These are phyloP conservation scores for Torrubiellomyces zombiae DNA, from an alignment of 2,329 filamentous ascomycete genomes.

Conservation along the genomic window DNA sequence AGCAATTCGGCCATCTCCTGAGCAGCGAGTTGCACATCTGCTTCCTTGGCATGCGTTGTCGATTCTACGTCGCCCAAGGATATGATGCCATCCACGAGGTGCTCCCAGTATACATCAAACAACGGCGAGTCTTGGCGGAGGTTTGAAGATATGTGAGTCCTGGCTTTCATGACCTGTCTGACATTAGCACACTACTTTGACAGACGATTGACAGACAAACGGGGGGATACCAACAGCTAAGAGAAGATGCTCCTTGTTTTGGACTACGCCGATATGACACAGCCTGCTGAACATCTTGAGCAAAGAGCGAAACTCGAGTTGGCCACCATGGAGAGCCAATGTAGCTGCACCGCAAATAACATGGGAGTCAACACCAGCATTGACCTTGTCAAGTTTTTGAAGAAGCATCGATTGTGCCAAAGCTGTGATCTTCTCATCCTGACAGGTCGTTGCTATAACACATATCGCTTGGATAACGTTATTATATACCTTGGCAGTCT, in stretches of 20 bases:
- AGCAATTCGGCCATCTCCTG: conserved; percentile 78
- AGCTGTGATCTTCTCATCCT: conserved; percentile 83
- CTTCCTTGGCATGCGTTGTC: conserved; percentile 53
- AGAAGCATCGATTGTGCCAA: conserved; percentile 87
- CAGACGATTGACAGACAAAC: conserved; percentile 2
- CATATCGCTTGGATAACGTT: conserved; percentile 95
- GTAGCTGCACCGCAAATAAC: conserved; percentile 72
- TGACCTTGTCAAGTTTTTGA: conserved; percentile 87
- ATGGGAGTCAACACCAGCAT: conserved; percentile 59
- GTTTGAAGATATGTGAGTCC: conserved; percentile 59
- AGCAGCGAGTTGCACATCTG: conserved; percentile 67
- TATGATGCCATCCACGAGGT: conserved; percentile 73
- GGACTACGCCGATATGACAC: conserved; percentile 53
- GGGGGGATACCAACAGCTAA: conserved; percentile 44
- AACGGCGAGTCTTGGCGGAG: conserved; percentile 53
- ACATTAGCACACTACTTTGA: too few species aligned
- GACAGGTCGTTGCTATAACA: conserved; percentile 64
- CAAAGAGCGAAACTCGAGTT: conserved; percentile 69
- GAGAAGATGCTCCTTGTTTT: conserved; percentile 49
- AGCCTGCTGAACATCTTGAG: conserved; percentile 70
- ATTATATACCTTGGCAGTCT: conserved; percentile 58
- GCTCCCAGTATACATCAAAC: conserved; percentile 68
- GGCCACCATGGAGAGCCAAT: conserved; percentile 60
- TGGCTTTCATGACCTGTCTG: conserved; percentile 53
- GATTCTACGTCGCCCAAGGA: conserved; percentile 79